These are phyloP conservation scores for Schizosaccharomyces versatilis DNA, from an alignment of 1,139 yeast genomes.

Conservation along the genomic window DNA sequence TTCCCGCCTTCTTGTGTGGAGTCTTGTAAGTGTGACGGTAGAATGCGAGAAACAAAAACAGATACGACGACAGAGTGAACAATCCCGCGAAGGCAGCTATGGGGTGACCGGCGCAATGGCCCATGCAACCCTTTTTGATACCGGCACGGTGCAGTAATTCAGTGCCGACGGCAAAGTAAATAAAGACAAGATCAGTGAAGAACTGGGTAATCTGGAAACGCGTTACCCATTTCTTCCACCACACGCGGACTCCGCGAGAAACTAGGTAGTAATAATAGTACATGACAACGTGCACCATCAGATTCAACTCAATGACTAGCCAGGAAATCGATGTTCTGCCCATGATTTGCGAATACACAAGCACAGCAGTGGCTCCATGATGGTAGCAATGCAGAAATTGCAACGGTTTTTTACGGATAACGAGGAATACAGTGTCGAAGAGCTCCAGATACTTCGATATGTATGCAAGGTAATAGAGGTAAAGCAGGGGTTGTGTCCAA, in stretches of 20 bases:
- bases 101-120: slow-evolving; percentile 81
- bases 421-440: slow-evolving; percentile 76
- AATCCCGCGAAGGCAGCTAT: slow-evolving; percentile 84
- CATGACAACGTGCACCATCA: slow-evolving; percentile 90
- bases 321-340: slow-evolving; percentile 81
- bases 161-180: slow-evolving; percentile 68
- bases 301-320: slow-evolving; percentile 79
- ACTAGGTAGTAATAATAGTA: slow-evolving; percentile 92
- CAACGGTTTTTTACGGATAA: slow-evolving; percentile 66
- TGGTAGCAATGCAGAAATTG: slow-evolving; percentile 66
- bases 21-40: slow-evolving; percentile 56
- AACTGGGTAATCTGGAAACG: slow-evolving; percentile 89
- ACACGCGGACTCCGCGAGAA: slow-evolving; percentile 82
- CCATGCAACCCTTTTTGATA: slow-evolving; percentile 48
- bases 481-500: slow-evolving; percentile 69
- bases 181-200: slow-evolving; percentile 67
- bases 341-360: slow-evolving; percentile 81
- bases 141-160: slow-evolving; percentile 21
- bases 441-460: slow-evolving; percentile 42
- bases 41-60: slow-evolving; percentile 77
- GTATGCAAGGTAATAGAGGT: slow-evolving; percentile 34
- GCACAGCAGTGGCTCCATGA: slow-evolving; percentile 92
- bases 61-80: slow-evolving; percentile 67
- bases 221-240: slow-evolving; percentile 99
- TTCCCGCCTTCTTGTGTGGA: neutral